A percentile compares a stretch with the other conserved stretches of the same genome.
phyloP scores from a whole-genome alignment of 2,329 filamentous ascomycete species.

The Gnomoniopsis smithogilvyi region DNA sequence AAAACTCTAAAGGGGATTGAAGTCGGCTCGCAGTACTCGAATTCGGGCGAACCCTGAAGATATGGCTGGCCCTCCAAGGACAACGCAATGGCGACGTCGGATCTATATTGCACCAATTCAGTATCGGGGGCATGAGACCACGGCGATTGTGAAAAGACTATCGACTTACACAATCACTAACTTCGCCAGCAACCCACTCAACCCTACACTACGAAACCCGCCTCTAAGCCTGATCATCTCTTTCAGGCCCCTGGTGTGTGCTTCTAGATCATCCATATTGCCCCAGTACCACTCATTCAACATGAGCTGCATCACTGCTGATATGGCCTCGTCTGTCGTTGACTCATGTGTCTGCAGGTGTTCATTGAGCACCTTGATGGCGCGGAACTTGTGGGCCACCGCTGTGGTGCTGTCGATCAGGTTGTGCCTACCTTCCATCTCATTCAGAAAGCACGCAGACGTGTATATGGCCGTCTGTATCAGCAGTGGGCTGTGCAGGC shows the following conservation, averaged over 20 bases:
- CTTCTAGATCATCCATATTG: constrained; percentile 38
- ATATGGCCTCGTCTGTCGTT: constrained; percentile 43
- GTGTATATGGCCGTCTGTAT: constrained; percentile 48
- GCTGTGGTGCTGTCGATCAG: constrained; percentile 38
- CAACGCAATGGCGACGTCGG: constrained; percentile 45
- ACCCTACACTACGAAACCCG: constrained; percentile 41
- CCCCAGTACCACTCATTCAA: constrained; percentile 55
- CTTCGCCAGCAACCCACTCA: constrained; percentile 45
- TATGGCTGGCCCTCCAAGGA: constrained; percentile 42
- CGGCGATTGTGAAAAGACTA: neutral
- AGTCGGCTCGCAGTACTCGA: constrained; percentile 37
- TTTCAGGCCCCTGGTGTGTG: constrained; percentile 44
- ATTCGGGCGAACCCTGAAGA: constrained; percentile 38
- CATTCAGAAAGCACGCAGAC: constrained; percentile 48
- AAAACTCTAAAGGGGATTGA: constrained; percentile 37
- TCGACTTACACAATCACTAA: constrained; percentile 43
- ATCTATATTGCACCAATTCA: constrained; percentile 27
- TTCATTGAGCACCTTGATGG: constrained; percentile 44
- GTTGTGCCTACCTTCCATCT: constrained; percentile 36
- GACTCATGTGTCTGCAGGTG: constrained; percentile 36
- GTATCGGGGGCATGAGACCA: neutral
- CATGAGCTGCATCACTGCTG: constrained; percentile 46
- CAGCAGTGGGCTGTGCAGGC: constrained; percentile 46
- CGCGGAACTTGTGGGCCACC: constrained; percentile 39
- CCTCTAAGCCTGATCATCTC: constrained; percentile 47